Conservation (phyloP, 1,284 basidiomycete species). For the Microbotryomycetes sp. region DNA sequence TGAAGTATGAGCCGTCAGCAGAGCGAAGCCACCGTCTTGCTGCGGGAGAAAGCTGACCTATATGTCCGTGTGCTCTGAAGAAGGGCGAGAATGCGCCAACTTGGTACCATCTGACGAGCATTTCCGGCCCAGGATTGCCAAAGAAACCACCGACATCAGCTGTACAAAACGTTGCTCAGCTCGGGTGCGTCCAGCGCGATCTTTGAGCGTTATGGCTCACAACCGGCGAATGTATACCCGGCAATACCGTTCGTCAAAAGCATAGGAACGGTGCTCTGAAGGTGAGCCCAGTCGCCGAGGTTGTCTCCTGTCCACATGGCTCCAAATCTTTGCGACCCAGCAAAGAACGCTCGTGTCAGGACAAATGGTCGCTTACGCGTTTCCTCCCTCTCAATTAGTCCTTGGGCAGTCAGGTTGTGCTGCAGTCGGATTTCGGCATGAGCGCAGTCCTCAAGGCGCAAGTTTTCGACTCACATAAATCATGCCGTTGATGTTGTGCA, state of each 20-base stretch:
- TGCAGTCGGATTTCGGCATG: slow-evolving; percentile 35
- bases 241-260: slow-evolving; percentile 81
- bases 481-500: slow-evolving; percentile 89
- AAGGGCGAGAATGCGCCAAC: slow-evolving; percentile 92
- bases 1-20: slow-evolving; percentile 52
- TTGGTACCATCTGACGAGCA: slow-evolving; percentile 96
- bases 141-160: slow-evolving; percentile 99
- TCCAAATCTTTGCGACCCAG: slow-evolving; percentile 89
- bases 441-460: background rate
- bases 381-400: slow-evolving; percentile 65
- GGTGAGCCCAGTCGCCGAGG: slow-evolving; percentile 94
- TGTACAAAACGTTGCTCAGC: slow-evolving; percentile 39
- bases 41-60: slow-evolving; percentile 1
- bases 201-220: slow-evolving; percentile 46
- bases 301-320: slow-evolving; percentile 99
- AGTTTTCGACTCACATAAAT: slow-evolving; percentile 28
- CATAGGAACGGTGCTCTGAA: slow-evolving; percentile 90
- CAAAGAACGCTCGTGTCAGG: slow-evolving; percentile 87
- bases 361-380: slow-evolving; percentile 82
- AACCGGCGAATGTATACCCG: slow-evolving; percentile 89
- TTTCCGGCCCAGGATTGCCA: slow-evolving; percentile 87
- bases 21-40: background rate
- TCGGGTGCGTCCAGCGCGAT: background rate
- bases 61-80: slow-evolving; percentile 85
- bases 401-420: slow-evolving; percentile 82